phyloP scores from a whole-genome alignment of 2,329 filamentous ascomycete species.

The Alternaria angustiovoidea region DNA sequence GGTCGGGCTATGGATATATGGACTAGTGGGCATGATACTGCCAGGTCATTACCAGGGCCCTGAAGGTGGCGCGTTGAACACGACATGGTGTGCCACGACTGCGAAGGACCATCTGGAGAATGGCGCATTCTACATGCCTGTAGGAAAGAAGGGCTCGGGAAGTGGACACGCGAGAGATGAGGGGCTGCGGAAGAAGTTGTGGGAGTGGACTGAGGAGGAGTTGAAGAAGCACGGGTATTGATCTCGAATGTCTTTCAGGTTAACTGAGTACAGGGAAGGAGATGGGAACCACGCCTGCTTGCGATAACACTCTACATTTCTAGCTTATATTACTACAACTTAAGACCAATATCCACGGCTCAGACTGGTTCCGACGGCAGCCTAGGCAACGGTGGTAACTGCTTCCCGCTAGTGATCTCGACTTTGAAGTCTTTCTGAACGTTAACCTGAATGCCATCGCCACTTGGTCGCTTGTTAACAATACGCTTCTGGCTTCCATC shows the following conservation, averaged over 20 bases:
- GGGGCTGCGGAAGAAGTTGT: slow-evolving; percentile 48
- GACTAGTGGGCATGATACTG: slow-evolving; percentile 30
- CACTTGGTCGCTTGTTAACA: not conserved
- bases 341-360: not conserved
- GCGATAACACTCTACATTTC: not conserved
- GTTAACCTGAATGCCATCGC: slow-evolving; percentile 8
- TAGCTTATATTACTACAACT: not conserved
- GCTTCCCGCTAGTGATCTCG: not conserved
- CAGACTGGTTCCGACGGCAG: not conserved
- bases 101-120: slow-evolving; percentile 47
- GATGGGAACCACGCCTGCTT: not conserved
- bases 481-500: slow-evolving; percentile 8
- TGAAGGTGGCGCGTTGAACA: slow-evolving; percentile 51
- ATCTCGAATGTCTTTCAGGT: not conserved
- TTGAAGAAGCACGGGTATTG: slow-evolving; percentile 45
- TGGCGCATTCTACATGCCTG: slow-evolving; percentile 54
- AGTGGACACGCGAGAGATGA: slow-evolving; percentile 37
- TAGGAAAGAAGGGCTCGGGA: slow-evolving; percentile 36
- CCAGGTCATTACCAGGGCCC: slow-evolving; percentile 42
- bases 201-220: slow-evolving; percentile 51
- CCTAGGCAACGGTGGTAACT: not conserved
- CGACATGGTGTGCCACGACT: slow-evolving; percentile 54
- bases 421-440: slow-evolving; percentile 11
- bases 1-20: slow-evolving; percentile 37
- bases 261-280: not conserved